Evolutionary conservation across 2,329 filamentous ascomycete species (phyloP), one percentile per base, ranked within the genome.

Genomic region (Beauveria sp.): DNA sequence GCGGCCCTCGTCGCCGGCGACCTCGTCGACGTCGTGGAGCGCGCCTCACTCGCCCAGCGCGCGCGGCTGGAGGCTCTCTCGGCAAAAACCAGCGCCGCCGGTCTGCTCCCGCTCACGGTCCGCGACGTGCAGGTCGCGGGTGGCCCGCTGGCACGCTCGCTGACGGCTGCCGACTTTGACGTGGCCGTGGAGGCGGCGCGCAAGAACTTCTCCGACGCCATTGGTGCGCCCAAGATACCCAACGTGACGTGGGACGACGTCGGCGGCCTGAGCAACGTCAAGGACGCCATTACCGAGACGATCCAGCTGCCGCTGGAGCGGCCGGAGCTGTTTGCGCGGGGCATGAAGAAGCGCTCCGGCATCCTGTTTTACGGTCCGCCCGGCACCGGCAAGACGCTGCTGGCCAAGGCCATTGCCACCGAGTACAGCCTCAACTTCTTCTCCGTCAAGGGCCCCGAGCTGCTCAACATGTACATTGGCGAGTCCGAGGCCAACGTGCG

Each of bases 181-280:
- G 77, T 87, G n/a, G 94, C 94, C 0, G 93, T 99, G 3, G 93
- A 97, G 63, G 91, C 92, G 6, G 94, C 94, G 1, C 87, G 94
- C 59, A 97, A 97, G 81, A 97, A 97, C 75, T 99, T 99, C 72
- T 93, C 94, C 6, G 94, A 97, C 72, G 89, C 93, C 0, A 99
- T 99, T 65, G 94, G 94, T 26, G 94, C 94, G 5, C 94, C 94
- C 2, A 97, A 97, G 81, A 97, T 97, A 64, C 94, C 93, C 7
- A 97, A 96, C 64, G 94, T 99, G 7, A 88, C 88, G 24, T 99
- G 93, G 93, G 89, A 93, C 66, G 93, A 99, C 72, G 93, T 99
- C 22, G 93, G 93, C 73, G 93, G 94, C 55, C 81, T 97, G 37
- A 87, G 89, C 34, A 92, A 96, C 68, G 92, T 97, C 72, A 97